Evolutionary conservation across 805 yeast species (phyloP).

Genomic region (Metschnikowia gruessii): DNA sequence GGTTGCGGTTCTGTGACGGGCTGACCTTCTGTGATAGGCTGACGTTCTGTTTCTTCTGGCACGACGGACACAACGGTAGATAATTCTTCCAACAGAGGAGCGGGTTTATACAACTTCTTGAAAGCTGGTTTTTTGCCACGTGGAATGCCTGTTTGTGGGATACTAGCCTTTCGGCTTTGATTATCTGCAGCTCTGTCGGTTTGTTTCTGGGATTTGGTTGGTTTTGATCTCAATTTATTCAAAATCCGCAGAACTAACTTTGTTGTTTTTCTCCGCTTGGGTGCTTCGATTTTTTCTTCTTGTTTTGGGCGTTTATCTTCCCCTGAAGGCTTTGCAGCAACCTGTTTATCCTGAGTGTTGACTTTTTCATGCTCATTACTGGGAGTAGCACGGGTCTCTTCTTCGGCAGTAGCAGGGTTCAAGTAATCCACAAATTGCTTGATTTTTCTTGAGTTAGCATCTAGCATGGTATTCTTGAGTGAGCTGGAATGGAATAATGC

Average conservation of each 20-base stretch:
- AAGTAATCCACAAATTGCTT: not conserved
- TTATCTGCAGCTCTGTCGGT: not conserved
- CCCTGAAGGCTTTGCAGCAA: not conserved
- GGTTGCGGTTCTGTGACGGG: not conserved
- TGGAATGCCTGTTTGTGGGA: slow-evolving; percentile 24
- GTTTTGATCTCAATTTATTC: not conserved
- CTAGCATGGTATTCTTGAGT: slow-evolving; percentile 19
- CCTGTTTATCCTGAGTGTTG: not conserved
- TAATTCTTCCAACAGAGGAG: slow-evolving; percentile 22
- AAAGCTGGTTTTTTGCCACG: slow-evolving; percentile 25
- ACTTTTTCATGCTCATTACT: not conserved
- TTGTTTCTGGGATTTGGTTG: not conserved
- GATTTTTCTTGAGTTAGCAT: slow-evolving; percentile 4
- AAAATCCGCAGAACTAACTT: slow-evolving; percentile 3
- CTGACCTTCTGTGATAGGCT: not conserved
- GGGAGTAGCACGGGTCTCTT: not conserved
- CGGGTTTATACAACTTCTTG: slow-evolving; percentile 24
- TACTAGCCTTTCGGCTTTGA: slow-evolving; percentile 7
- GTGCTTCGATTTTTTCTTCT: no score
- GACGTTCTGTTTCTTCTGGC: not conserved
- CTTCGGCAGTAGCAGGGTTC: not conserved
- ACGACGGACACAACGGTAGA: slow-evolving; percentile 10
- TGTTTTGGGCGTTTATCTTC: not conserved
- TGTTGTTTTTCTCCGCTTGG: not conserved
- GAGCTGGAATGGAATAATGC: slow-evolving; percentile 25